Base-by-base conservation (phyloP, 2,329 filamentous ascomycete genomes). In the Tolypocladium tundrense region DNA sequence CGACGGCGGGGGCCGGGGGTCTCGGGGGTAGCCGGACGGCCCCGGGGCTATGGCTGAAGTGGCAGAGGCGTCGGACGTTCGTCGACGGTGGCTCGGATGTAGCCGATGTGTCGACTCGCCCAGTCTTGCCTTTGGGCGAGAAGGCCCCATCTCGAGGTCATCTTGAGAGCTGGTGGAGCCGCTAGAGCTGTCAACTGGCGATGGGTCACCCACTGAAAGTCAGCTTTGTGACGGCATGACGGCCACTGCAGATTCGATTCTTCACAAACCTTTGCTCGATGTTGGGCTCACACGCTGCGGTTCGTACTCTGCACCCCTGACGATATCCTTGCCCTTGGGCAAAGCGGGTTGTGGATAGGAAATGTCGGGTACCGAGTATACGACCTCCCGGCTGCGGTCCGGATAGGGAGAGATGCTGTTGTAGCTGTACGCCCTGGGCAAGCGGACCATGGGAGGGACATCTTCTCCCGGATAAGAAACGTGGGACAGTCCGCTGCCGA, bases 381-480 rank as follows among this genome's bases (percentile, higher is more conserved):
- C 61, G n/a, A 69, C 63, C 37, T 73, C 69, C 19, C 66, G 68
- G 50, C 60, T 64, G 27, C 66, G 56, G 16, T 53, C 48, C 1
- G 54, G 19, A 45, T 60, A 72, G 2, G 69, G 65, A 0, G 74
- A 70, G 35, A 74, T 67, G 61, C 72, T 73, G 61, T 65, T 72
- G 64, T 74, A 77, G 64, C 75, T 79, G 65, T 78, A 75, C 27
- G 73, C 70, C 50, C 72, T 72, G 10, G 76, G 75, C 53, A 77
- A 60, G 19, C 70, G 69, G 8, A 72, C 68, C 50, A 73, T 63
- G 19, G 77, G 76, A 41, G 63, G 74, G 40, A 69, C 69, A 57
- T 76, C 71, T 48, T 71, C 68, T 13, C 72, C 68, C 4, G 78
- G 76, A 59, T 78, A 81, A 7, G 77, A 76, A 41, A 78, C 75